Evolutionary conservation across 768 basidiomycete species (phyloP), one percentile per base, ranked within the genome.

Genomic region (Lentinula raphanica): DNA sequence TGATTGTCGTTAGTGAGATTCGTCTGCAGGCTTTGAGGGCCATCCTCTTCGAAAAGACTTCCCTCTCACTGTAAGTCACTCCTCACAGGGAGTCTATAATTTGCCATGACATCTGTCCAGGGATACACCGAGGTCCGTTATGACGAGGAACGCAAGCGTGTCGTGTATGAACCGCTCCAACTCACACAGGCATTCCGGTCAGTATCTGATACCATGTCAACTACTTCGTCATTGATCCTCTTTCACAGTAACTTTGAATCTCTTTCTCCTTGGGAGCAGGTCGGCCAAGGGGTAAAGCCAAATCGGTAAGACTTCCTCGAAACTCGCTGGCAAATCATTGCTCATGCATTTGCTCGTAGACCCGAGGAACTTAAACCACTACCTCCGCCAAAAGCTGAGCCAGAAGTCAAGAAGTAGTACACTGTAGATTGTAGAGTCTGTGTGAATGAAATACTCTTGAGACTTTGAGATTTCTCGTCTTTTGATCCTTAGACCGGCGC

Each of bases 101-200:
- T 17, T 19, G 7, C 59, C 45, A 54, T 56, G 50, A 19, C 27
- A 49, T 39, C 42, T 8, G 58, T 54, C 13, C 65, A 97, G 94
- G 97, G 97, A n/a, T 99, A 98, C 73, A 94, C 93, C 8, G 97
- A 99, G 73, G 82, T 98, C 39, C 90, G 97, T 40, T 99, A 98
- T 67, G 95, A 98, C 65, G 97, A 98, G 74, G 94, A 96, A 75
- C 85, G 89, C 66, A 98, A 98, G 74, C 90, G 95, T 38, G 93
- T 98, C 56, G 93, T 97, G 35, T 97, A 98, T 67, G 97, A 99
- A 71, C 97, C 97, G 35, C 79, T 99, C 48, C 97, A 99, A 70
- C 81, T 99, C 59, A 94, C 96, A 1, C 97, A 99, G 69, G 96
- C 97, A 44, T 99, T 96, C 88, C 86, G 94, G 94, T 94, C 65